Conservation (phyloP, 495 filamentous ascomycete species). For the Amorphotheca resinae region DNA sequence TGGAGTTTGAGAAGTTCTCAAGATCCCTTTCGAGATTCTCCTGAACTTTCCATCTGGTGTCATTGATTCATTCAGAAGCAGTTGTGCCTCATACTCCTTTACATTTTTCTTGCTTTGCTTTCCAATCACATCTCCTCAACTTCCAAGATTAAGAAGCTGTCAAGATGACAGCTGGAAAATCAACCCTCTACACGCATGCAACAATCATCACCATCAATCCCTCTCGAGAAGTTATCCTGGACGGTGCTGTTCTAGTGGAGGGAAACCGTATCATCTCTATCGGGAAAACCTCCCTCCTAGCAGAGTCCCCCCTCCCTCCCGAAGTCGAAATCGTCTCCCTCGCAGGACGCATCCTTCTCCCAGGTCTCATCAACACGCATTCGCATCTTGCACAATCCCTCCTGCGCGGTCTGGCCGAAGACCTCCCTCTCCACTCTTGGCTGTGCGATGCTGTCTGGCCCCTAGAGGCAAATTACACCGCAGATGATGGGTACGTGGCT, state of each 20-base stretch:
- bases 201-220: constrained; percentile 17
- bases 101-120: too few relatives aligned
- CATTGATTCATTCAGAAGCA: too few relatives aligned
- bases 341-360: constrained; percentile 11
- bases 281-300: constrained; percentile 6
- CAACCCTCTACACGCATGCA: constrained; percentile 15
- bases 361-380: constrained; percentile 18
- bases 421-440: constrained; percentile 16
- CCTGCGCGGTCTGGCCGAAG: constrained; percentile 14
- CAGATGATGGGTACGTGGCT: constrained; percentile 16
- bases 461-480: constrained; percentile 10
- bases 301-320: constrained; percentile 1
- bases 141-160: too few relatives aligned
- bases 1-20: too few relatives aligned
- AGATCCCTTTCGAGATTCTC: too few relatives aligned
- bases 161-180: constrained; percentile 10
- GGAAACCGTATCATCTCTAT: constrained; percentile 10
- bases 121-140: too few relatives aligned
- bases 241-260: constrained; percentile 12
- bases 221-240: constrained; percentile 14
- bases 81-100: too few relatives aligned
- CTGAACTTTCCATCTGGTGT: too few relatives aligned
- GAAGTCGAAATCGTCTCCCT: constrained; percentile 11
- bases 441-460: constrained; percentile 18
- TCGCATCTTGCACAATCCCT: constrained; percentile 18